Percentiles rank a stretch among this genome's conserved stretches.
Conservation (phyloP, 768 basidiomycete species). For the Leccinum pellstonianum region DNA sequence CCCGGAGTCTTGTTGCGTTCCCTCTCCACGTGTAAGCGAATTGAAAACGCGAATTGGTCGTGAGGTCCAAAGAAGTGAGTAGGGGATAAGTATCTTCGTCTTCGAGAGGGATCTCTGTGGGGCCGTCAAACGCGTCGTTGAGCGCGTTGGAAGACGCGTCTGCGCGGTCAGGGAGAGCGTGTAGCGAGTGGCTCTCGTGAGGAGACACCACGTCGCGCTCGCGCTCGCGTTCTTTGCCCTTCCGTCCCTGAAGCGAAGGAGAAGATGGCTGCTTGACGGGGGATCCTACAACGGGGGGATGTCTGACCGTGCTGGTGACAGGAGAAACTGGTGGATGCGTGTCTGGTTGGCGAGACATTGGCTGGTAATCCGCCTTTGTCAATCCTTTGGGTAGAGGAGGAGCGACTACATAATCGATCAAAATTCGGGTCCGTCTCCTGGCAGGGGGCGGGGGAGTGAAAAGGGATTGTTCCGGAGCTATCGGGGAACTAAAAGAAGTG, state of each 20-base stretch:
- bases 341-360: not conserved
- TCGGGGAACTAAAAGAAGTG: slow-evolving; percentile 10
- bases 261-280: not conserved
- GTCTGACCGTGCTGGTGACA: not conserved
- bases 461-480: slow-evolving; percentile 19
- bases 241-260: slow-evolving; percentile 1
- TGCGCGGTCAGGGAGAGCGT: not conserved
- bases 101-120: slow-evolving; percentile 13
- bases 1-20: slow-evolving; percentile 12
- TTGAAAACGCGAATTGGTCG: slow-evolving; percentile 24
- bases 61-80: slow-evolving; percentile 16
- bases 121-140: slow-evolving; percentile 14
- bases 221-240: slow-evolving; percentile 28
- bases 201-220: slow-evolving; percentile 2
- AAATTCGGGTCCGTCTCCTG: slow-evolving; percentile 8
- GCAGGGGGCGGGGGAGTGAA: slow-evolving; percentile 29
- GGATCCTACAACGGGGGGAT: not conserved
- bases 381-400: slow-evolving; percentile 24
- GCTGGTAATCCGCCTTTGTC: slow-evolving; percentile 21
- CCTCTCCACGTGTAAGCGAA: slow-evolving; percentile 23
- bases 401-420: slow-evolving; percentile 20
- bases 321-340: not conserved
- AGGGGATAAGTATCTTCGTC: slow-evolving; percentile 19
- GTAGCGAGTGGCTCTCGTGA: not conserved
- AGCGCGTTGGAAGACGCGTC: not conserved